phyloP scores from a whole-genome alignment of 2,329 filamentous ascomycete genomes.

The Bipolaris bicolor region DNA sequence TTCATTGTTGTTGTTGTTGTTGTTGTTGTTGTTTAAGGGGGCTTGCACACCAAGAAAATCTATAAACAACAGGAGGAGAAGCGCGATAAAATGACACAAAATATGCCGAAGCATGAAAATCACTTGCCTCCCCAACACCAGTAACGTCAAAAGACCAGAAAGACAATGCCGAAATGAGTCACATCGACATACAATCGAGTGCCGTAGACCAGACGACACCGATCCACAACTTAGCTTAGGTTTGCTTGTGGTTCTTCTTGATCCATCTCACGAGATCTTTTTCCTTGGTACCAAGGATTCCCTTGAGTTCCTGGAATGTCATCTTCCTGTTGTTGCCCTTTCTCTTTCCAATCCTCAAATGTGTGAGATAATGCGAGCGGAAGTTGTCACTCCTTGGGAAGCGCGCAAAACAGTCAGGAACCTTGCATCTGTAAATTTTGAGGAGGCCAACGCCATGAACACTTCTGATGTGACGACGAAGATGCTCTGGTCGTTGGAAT shows the following conservation, averaged over 20 bases:
- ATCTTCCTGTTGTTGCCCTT: slow-evolving; percentile 28
- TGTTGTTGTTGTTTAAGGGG: not conserved
- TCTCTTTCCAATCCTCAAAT: slow-evolving; percentile 27
- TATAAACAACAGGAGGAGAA: not conserved
- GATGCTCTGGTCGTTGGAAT: slow-evolving; percentile 31
- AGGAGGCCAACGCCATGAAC: slow-evolving; percentile 15
- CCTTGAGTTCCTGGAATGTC: slow-evolving; percentile 20
- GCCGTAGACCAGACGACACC: not conserved
- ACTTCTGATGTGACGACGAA: slow-evolving; percentile 30
- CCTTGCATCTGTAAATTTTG: slow-evolving; percentile 10
- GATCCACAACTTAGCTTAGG: not conserved
- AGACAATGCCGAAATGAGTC: not conserved
- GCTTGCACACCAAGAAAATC: not conserved
- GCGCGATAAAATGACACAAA: not conserved
- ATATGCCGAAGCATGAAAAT: slow-evolving; percentile 3
- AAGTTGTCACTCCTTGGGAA: slow-evolving; percentile 35
- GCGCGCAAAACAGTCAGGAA: slow-evolving; percentile 16
- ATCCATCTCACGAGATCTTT: slow-evolving; percentile 20
- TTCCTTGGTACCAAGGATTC: slow-evolving; percentile 25
- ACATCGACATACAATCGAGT: not conserved
- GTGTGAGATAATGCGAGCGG: slow-evolving; percentile 35
- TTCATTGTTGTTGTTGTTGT: not conserved
- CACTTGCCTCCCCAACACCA: slow-evolving; percentile 17
- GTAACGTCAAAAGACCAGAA: not conserved
- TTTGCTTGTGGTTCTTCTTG: slow-evolving; percentile 15